phyloP scores from a whole-genome alignment of 139 green algal species.

The Trebouxia sp. region DNA sequence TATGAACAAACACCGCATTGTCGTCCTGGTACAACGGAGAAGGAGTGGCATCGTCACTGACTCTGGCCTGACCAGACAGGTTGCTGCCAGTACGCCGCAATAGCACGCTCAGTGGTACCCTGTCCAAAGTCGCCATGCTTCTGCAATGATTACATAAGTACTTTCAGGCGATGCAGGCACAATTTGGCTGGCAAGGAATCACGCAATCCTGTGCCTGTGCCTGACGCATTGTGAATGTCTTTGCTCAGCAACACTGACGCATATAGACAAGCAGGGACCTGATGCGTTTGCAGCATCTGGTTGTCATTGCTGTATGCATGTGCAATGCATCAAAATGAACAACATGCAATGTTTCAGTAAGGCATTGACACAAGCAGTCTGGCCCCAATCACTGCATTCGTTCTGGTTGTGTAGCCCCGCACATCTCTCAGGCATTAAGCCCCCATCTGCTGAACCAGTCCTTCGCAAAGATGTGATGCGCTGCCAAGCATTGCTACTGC shows the following conservation, averaged over 20 bases:
- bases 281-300: no score
- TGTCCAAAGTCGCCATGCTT: not conserved
- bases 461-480: not conserved
- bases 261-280: not conserved
- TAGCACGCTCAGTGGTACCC: constrained; percentile 1
- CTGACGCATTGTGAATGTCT: no score
- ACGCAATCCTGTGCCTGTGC: no score
- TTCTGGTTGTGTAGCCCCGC: no score
- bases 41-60: constrained; percentile 1
- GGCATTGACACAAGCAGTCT: no score
- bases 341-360: no score
- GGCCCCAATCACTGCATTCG: no score
- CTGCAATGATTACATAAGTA: not conserved
- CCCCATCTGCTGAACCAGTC: not conserved
- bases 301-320: no score
- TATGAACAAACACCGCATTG: not conserved
- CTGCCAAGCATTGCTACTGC: not conserved
- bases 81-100: constrained; percentile 3
- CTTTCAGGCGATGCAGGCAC: not conserved
- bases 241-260: not conserved
- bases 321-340: no score
- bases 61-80: not conserved
- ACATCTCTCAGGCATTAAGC: not conserved
- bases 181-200: not conserved
- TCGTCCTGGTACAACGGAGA: not conserved